Base-by-base conservation (phyloP, 1,284 basidiomycete species). In the Apiotrichum gamsii region DNA sequence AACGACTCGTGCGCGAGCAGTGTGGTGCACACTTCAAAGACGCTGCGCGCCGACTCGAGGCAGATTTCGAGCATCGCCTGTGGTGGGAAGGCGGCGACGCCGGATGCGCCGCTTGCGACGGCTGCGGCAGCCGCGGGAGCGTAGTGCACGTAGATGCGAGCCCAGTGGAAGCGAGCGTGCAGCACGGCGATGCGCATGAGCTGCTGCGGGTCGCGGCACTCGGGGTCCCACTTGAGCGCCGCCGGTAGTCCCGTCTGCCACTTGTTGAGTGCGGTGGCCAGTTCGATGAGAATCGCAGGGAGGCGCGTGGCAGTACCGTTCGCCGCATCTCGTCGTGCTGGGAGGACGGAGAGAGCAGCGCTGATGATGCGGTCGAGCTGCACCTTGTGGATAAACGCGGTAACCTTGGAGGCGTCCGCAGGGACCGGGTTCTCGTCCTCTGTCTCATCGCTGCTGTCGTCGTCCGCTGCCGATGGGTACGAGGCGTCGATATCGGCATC, bases 401-500 rank as follows among this genome's bases (percentile, higher is more conserved):
- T 69, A 20, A 87, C 71, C 28, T 67, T 70, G 5, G 60, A 59
- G 3, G 60, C 42, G 11, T 57, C 58, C 16, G 51, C 52, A 62
- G 87, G 85, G 6, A 85, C 70, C 1, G 86, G 85, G 23, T 85
- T 82, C 3, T 85, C 70, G 58, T 89, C 85, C 53, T 85, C 82
- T 58, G 90, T 87, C 65, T 87, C 85, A 48, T 90, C 86, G 29
- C 39, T 31, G 29, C 67, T 70, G 1, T 62, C 60, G 9, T 60
- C 45, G 18, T 58, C 59, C 16, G 50, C 57, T 62, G 87, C 85
- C 9, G 85, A 71, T 0, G 87, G 86, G 37, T 83, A 74, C 21
- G 85, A 82, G 3, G 85, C 69, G 58, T 89, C 85, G 53, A 85
- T 82, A 57, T 90, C 88, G 65, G 88, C 84, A 49, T 90, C 86